Conservation (phyloP, 2,329 filamentous ascomycete species). For the Xylaria sp. region DNA sequence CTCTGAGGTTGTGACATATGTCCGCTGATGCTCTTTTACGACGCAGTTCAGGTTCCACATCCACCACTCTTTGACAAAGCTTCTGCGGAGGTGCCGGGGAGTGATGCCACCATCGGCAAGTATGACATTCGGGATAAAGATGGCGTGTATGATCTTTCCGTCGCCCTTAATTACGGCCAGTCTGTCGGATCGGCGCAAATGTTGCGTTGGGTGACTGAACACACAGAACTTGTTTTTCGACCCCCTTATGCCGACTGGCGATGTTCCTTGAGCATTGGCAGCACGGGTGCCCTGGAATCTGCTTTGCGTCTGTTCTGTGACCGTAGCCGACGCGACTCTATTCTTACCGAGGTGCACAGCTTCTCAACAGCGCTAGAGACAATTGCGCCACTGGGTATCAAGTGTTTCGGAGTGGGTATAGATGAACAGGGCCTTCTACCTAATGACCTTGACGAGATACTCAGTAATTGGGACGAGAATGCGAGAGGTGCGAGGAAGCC, state of each 20-base stretch:
- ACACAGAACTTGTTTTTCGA: conserved; percentile 89
- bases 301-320: conserved; percentile 83
- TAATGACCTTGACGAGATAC: conserved; percentile 61
- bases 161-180: conserved; percentile 94
- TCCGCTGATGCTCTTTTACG: conserved; percentile 18
- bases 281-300: conserved; percentile 87
- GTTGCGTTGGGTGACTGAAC: conserved; percentile 90
- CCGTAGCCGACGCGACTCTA: conserved; percentile 74
- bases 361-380: conserved; percentile 79
- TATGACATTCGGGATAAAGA: conserved; percentile 71
- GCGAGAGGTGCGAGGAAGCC: conserved; percentile 61
- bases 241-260: conserved; percentile 94
- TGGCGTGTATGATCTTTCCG: conserved; percentile 76
- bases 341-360: conserved; percentile 91
- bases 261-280: conserved; percentile 84
- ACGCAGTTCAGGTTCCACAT: conserved; percentile 29
- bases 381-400: conserved; percentile 63
- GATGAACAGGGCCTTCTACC: conserved; percentile 67
- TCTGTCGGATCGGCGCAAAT: conserved; percentile 87
- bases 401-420: conserved; percentile 61
- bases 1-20: neutral
- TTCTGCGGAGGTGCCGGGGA: conserved; percentile 2
- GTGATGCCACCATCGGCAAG: conserved; percentile 77
- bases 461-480: conserved; percentile 61
- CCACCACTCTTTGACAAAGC: conserved; percentile 31